Conservation (phyloP, 1,284 basidiomycete genomes). For the Fomitiporia mediterranea region DNA sequence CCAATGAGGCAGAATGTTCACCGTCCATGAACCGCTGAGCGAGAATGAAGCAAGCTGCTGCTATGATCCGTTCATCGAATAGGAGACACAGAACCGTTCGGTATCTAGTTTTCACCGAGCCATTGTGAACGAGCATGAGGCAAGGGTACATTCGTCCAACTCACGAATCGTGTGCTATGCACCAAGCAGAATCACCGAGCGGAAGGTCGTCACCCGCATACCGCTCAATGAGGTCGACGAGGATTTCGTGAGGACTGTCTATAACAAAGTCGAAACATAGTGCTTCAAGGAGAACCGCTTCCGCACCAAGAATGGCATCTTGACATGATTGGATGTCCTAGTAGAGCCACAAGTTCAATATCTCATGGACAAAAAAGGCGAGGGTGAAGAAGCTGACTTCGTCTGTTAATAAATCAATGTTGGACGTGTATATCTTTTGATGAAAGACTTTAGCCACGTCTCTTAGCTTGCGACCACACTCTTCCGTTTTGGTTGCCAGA, state of each 20-base stretch:
- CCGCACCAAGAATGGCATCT: slow-evolving; percentile 67
- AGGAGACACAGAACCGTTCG: slow-evolving; percentile 72
- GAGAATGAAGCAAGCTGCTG: slow-evolving; percentile 68
- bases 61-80: slow-evolving; percentile 61
- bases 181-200: slow-evolving; percentile 74
- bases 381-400: slow-evolving; percentile 21
- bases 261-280: slow-evolving; percentile 91
- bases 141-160: slow-evolving; percentile 28
- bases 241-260: slow-evolving; percentile 73
- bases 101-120: slow-evolving; percentile 42
- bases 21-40: slow-evolving; percentile 67
- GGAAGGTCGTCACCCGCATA: slow-evolving; percentile 31
- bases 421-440: slow-evolving; percentile 59
- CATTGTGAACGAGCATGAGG: slow-evolving; percentile 10
- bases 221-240: slow-evolving; percentile 62
- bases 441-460: slow-evolving; percentile 77
- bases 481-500: slow-evolving; percentile 88
- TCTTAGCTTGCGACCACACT: slow-evolving; percentile 81
- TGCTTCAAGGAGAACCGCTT: slow-evolving; percentile 82
- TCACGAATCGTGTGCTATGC: slow-evolving; percentile 79
- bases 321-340: slow-evolving; percentile 76
- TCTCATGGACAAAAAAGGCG: not conserved
- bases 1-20: slow-evolving; percentile 63
- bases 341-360: not conserved
- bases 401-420: slow-evolving; percentile 36